phyloP scores from a whole-genome alignment of 176 grass and related monocot species.

The Hordeum marinum region DNA sequence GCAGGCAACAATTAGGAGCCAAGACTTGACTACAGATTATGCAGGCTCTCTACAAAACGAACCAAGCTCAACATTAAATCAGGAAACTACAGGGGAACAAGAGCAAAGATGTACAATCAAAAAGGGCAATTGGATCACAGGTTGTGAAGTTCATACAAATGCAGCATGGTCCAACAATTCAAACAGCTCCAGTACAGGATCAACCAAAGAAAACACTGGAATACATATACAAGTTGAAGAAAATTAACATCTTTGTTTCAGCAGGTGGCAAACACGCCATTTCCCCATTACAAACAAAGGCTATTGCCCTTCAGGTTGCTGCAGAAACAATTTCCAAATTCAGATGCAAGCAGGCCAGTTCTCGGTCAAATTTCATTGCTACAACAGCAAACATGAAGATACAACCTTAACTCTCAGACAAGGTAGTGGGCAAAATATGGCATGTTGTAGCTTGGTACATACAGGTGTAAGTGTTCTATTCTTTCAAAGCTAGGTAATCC shows the following conservation, averaged over 20 bases:
- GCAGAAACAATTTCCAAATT: not conserved
- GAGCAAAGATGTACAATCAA: no score
- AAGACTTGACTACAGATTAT: no score
- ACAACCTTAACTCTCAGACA: not conserved
- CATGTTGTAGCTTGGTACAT: not conserved
- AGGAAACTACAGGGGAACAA: no score
- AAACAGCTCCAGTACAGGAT: not conserved
- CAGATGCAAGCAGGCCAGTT: not conserved
- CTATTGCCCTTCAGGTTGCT: not conserved
- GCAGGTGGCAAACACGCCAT: not conserved
- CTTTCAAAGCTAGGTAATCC: no score
- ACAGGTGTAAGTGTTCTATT: not conserved
- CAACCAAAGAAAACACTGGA: not conserved
- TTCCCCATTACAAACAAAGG: not conserved
- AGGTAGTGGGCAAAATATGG: not conserved
- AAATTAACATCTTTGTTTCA: not conserved
- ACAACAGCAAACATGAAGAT: not conserved
- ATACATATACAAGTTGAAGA: not conserved
- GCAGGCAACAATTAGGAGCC: no score
- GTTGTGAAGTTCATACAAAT: no score
- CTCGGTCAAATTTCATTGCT: not conserved
- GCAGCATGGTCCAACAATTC: no score
- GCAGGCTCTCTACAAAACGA: no score
- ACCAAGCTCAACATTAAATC: no score
- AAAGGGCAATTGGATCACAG: no score